Base-by-base conservation (phyloP, 768 basidiomycete species). In the Tulasnella sp. region DNA sequence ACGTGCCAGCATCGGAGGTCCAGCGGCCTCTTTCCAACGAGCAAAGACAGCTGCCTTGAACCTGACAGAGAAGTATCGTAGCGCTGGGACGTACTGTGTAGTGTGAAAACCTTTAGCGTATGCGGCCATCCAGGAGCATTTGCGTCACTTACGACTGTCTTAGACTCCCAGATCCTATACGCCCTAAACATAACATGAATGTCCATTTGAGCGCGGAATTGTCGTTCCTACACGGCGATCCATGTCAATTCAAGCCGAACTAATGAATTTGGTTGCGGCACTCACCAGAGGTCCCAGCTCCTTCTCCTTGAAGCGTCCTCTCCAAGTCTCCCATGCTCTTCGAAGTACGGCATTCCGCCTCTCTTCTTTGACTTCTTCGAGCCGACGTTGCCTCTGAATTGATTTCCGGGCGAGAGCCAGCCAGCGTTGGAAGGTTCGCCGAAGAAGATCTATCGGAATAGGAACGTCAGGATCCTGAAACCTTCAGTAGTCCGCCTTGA, bases 251-350 rank as follows among this genome's bases (percentile, higher is more conserved):
- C 38, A 34, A 78, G 67, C 40, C 31, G 68, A 15, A 29, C 19
- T 49, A 7, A 31, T 22, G n/a, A 29, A 34, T 12, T 9, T n/a
- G 22, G 22, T 9, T 31, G 25, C 34, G n/a, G 42, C 38, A 69
- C 22, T 52, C n/a, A 76, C 52, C 75, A 34, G 17, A 17, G 69
- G 42, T 52, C 87, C 88, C 70, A 95, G 83, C 77, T 85, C 86
- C 78, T 89, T 89, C 71, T 91, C 88, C 78, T 85, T 86, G 81
- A 89, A 93, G 37, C 86, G 88, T 74, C 91, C 92, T 80, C 89
- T 85, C 94, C 94, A 96, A 80, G 85, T 90, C 74, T 93, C 91
- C 93, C 93, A 94, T 19, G 87, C 88, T 38, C 83, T 84, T 39
- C 86, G 85, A 38, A 91, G 83, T 36, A 85, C 80, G 17, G 84